Base-by-base conservation (phyloP, 306 rosid species). In the Medicago lupulina region DNA sequence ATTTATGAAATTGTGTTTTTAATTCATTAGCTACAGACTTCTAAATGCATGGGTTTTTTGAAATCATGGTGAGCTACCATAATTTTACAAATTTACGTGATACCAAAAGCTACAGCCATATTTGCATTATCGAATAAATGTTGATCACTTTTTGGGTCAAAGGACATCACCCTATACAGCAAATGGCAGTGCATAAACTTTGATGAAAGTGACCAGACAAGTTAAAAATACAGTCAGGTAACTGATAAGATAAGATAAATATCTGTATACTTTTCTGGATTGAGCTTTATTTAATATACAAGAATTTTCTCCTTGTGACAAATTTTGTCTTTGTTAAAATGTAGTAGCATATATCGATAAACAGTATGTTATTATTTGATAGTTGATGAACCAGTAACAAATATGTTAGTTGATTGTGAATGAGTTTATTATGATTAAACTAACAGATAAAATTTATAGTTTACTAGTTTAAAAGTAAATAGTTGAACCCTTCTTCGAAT, bases 171-270 rank as follows among this genome's bases (percentile, higher is more conserved):
- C 31, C 31, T 28, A 28, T 28, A 28, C 3, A 3, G 43, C 39
- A 73, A 80, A 7, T 16, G 60, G 13, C 39, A 69, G 31, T 23
- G 15, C 25, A 19, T 51, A 69, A 67, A 75, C 73, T 71, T 55
- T 1, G 16, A 64, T 15, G 82, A 71, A 57, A 66, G 66, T 46
- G 82, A 72, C 59, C 8, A 9, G 44, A 53, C 81, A 76, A 64
- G 55, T 25, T 23, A 3, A 34, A 71, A 65, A 18, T 28, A 58
- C 39, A 21, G 15, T 21, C 38, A 9, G 1, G 16, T 11, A 73
- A 44, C 68, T 15, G 28, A 14, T 49, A 47, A 28, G 34, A 55
- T 74, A 4, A 53, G 10, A 50, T n/a, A 50, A n/a, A 53, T 53
- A 8, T 16, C 8, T 50, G 7, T n/a, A 7, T 51, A 16, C 21